These are phyloP conservation scores for Tubosaeta sp. DNA, from an alignment of 768 basidiomycete species.

Conservation along the genomic window DNA sequence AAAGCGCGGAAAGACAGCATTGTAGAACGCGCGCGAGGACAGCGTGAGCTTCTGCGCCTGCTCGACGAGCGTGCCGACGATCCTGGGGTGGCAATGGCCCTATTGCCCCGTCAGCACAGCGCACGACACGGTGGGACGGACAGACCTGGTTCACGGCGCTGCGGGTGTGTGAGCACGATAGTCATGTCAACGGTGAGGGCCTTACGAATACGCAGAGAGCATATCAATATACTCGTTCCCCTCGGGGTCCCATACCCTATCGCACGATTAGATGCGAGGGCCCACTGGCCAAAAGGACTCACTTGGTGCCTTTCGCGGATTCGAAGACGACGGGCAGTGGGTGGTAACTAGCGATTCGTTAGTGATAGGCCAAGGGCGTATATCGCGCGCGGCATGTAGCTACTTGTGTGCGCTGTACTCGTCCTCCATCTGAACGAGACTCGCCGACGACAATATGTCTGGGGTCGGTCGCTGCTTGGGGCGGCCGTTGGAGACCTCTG, in stretches of 20 bases:
- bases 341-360: conserved; percentile 72
- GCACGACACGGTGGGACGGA: not conserved
- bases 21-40: conserved; percentile 95
- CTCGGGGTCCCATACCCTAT: conserved; percentile 89
- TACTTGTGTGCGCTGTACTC: conserved; percentile 87
- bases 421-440: conserved; percentile 78
- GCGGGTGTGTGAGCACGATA: conserved; percentile 8
- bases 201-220: conserved; percentile 92
- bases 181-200: conserved; percentile 8
- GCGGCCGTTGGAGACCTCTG: conserved; percentile 11
- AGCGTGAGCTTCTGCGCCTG: conserved; percentile 91
- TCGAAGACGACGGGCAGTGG: conserved; percentile 95
- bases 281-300: conserved; percentile 43
- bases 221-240: conserved; percentile 97
- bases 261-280: not conserved
- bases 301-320: conserved; percentile 84
- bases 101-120: conserved; percentile 25
- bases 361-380: conserved; percentile 18
- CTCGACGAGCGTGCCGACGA: conserved; percentile 72
- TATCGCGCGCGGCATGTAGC: conserved; percentile 31
- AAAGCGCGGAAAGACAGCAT: conserved; percentile 85
- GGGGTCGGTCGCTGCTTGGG: conserved; percentile 14
- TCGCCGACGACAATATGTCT: conserved; percentile 48
- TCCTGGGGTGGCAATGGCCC: conserved; percentile 91
- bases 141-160: conserved; percentile 86